A percentile compares a stretch with the other conserved stretches of the same genome.
These are phyloP conservation scores for Eremochloa ophiuroides DNA, from an alignment of 176 grass and related monocot genomes.

Conservation along the genomic window DNA sequence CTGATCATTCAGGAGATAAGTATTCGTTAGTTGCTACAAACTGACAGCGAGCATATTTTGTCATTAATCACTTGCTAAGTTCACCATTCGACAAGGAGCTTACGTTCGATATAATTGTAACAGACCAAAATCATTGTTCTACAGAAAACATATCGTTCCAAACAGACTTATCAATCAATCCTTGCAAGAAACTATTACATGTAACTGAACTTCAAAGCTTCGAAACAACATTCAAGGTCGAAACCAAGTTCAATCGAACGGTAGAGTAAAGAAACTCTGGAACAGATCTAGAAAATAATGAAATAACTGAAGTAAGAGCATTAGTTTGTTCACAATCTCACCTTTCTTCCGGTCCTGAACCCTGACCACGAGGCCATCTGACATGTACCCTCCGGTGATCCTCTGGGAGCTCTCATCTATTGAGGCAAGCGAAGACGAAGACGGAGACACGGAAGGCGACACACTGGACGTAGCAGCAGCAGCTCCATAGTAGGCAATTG, in stretches of 20 bases:
- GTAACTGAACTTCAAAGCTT: neutral
- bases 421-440: constrained; percentile 60
- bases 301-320: neutral
- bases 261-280: neutral
- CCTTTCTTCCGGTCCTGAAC: constrained; percentile 72
- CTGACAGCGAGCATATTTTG: neutral
- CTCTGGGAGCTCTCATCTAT: constrained; percentile 53
- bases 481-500: constrained; percentile 25
- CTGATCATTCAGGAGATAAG: neutral
- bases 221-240: neutral
- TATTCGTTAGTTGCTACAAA: neutral
- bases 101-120: neutral
- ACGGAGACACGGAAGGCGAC: constrained; percentile 37
- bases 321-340: constrained; percentile 4
- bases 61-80: neutral
- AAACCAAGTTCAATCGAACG: neutral
- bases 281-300: neutral
- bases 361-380: constrained; percentile 50
- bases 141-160: neutral
- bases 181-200: neutral
- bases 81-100: neutral
- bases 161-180: neutral
- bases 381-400: constrained; percentile 48
- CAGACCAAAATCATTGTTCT: neutral
- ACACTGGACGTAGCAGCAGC: constrained; percentile 10